Conservation (phyloP, 2,329 filamentous ascomycete species). For the Coniosporium tulheliwenetii region DNA sequence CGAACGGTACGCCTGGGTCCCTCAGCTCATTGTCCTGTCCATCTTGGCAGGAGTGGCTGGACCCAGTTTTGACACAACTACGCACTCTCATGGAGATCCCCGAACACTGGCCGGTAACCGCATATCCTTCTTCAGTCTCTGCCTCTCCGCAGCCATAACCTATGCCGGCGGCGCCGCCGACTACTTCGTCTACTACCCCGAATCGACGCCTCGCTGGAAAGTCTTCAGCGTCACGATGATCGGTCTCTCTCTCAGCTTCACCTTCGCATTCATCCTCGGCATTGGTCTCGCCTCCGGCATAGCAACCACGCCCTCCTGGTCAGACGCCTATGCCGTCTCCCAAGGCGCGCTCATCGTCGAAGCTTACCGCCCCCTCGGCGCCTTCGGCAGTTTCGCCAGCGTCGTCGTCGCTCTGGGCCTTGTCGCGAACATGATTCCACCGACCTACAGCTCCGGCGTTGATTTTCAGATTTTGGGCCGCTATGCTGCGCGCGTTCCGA, state of each 20-base stretch:
- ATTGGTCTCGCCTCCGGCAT: conserved; percentile 47
- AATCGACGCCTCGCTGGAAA: conserved; percentile 32
- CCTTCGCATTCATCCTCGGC: conserved; percentile 45
- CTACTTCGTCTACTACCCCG: conserved; percentile 52
- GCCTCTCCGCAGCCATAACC: conserved; percentile 47
- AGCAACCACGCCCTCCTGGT: conserved; percentile 34
- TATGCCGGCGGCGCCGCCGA: conserved; percentile 49
- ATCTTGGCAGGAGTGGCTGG: conserved; percentile 48
- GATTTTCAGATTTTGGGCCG: conserved; percentile 51
- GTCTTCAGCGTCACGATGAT: conserved; percentile 41
- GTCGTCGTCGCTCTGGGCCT: conserved; percentile 49
- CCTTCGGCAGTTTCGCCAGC: conserved; percentile 51
- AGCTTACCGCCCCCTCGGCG: conserved; percentile 41
- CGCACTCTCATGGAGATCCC: conserved; percentile 28
- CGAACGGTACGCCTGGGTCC: conserved; percentile 51
- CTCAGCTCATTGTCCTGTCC: conserved; percentile 43
- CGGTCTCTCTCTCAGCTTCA: conserved; percentile 42
- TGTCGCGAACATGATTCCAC: conserved; percentile 49
- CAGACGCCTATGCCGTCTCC: conserved; percentile 39
- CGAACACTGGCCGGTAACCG: conserved; percentile 37
- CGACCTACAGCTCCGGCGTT: conserved; percentile 49
- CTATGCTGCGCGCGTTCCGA: conserved; percentile 41
- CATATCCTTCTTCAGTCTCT: conserved; percentile 56
- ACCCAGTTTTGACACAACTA: conserved; percentile 39
- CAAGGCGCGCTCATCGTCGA: conserved; percentile 50